Base-by-base conservation (phyloP, 2,329 filamentous ascomycete species). In the Aureobasidium lini region DNA sequence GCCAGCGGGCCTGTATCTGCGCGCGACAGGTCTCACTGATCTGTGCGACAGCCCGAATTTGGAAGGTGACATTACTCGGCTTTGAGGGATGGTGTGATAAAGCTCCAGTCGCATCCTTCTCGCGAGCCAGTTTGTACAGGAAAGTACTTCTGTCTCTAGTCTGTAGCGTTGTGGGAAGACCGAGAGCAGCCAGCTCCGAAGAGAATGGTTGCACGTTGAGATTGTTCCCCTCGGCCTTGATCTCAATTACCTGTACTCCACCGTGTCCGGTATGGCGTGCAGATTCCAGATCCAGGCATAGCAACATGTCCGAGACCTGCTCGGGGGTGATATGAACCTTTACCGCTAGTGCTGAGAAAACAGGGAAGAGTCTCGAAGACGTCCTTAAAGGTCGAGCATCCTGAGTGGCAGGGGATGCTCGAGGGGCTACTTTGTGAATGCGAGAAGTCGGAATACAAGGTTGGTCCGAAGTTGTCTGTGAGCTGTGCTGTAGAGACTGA, bases 91-190 rank as follows among this genome's bases (percentile, higher is more conserved):
- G 28, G 7, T 56, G 40, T 8, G 23, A 43, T 18, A 28, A 7
- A 8, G 6, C 23, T 6, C 15, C 43, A 23, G 43, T n/a, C 5
- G 34, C 8, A 15, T 57, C 54, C 18, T 57, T 82, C 59, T 80
- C 76, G 78, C 61, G 76, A 75, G 48, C 74, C 75, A 68, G 73
- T 78, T 68, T 82, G 73, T 90, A 91, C 60, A 91, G 75, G 64
- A 89, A 85, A 2, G 86, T 89, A 63, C 90, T 74, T 69, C 90
- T 86, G 67, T 91, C 88, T 66, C 87, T 84, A 8, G 87, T 82
- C n/a, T 84, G 86, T 43, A 77, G 76, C 29, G 87, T 74, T 4
- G 84, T 82, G 13, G 58, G 58, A 6, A 44, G 28, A 43, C 2
- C 6, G 18, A 87, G 73, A n/a, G 67, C 62, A 62, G 83, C 71